A percentile compares a stretch with the other conserved stretches of the same genome.
Conservation (phyloP, 345 rosid species). For the Geranium brycei region DNA sequence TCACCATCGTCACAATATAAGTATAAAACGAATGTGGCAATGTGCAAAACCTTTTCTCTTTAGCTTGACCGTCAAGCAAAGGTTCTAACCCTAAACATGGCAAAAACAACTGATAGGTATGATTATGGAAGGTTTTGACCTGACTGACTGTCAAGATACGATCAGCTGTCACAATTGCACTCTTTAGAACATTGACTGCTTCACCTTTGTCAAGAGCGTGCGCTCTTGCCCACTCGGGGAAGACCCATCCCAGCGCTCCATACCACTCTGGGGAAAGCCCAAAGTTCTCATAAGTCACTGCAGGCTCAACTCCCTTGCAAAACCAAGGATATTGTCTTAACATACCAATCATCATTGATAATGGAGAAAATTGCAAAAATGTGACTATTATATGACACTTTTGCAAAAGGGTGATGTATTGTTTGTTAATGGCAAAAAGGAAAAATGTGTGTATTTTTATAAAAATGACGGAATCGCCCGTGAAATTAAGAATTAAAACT, state of each 20-base stretch:
- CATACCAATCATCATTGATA: too few relatives aligned
- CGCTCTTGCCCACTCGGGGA: conserved; percentile 94
- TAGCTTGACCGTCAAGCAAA: background rate
- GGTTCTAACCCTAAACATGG: background rate
- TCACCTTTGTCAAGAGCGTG: conserved; percentile 99
- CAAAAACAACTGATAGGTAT: background rate
- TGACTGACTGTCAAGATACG: conserved; percentile 86
- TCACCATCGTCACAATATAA: background rate
- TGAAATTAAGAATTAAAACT: too few relatives aligned
- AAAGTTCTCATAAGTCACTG: conserved; percentile 48
- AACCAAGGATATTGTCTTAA: background rate
- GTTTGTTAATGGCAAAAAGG: too few relatives aligned
- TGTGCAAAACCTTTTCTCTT: background rate
- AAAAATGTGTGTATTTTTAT: too few relatives aligned
- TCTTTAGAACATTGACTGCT: conserved; percentile 91
- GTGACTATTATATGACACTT: too few relatives aligned
- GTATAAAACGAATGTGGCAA: background rate
- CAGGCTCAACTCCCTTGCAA: conserved; percentile 90
- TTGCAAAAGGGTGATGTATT: too few relatives aligned
- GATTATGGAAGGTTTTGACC: conserved; percentile 28
- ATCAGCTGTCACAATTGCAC: conserved; percentile 89
- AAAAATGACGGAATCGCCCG: too few relatives aligned
- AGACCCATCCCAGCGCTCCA: conserved; percentile 87
- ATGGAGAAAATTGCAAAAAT: too few relatives aligned
- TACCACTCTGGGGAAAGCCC: conserved; percentile 85